phyloP scores from a whole-genome alignment of 495 filamentous ascomycete genomes.

The Penicillium lagena region DNA sequence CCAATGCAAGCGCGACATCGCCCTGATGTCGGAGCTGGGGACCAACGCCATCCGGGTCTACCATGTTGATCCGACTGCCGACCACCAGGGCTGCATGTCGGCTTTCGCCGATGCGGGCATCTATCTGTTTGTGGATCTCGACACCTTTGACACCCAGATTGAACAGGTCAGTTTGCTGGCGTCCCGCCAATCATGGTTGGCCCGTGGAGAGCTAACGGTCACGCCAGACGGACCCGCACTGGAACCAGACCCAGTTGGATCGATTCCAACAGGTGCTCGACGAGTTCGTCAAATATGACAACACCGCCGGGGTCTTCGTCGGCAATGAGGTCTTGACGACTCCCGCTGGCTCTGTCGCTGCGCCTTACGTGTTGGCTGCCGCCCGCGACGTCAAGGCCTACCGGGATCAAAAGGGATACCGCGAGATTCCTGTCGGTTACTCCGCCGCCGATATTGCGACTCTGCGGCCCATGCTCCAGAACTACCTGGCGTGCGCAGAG shows the following conservation, averaged over 20 bases:
- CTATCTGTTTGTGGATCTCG: conserved; percentile 76
- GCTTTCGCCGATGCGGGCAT: conserved; percentile 67
- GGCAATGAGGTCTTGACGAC: conserved; percentile 74
- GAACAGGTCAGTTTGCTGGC: conserved; percentile 48
- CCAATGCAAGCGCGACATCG: conserved; percentile 74
- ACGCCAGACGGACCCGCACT: conserved; percentile 36
- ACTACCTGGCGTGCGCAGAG: conserved; percentile 74
- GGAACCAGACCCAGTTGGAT: conserved; percentile 64
- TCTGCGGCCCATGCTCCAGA: conserved; percentile 78
- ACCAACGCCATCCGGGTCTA: conserved; percentile 86
- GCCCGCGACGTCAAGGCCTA: conserved; percentile 78
- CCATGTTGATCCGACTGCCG: conserved; percentile 64
- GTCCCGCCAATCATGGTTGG: conserved; percentile 1
- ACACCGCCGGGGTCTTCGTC: conserved; percentile 75
- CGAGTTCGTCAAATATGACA: conserved; percentile 70
- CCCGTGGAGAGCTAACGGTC: no score
- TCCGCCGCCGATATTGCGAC: conserved; percentile 81
- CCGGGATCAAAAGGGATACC: conserved; percentile 69
- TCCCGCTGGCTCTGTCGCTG: conserved; percentile 54
- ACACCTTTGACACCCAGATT: conserved; percentile 77
- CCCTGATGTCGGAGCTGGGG: conserved; percentile 72
- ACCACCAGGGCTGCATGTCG: conserved; percentile 72
- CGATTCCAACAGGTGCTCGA: conserved; percentile 69
- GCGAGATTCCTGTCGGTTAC: conserved; percentile 79
- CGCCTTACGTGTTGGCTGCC: conserved; percentile 78